Percentiles rank a stretch among this genome's conserved stretches.
phyloP scores from a whole-genome alignment of 208 protist genomes.

The Acanthamoeba sp. region DNA sequence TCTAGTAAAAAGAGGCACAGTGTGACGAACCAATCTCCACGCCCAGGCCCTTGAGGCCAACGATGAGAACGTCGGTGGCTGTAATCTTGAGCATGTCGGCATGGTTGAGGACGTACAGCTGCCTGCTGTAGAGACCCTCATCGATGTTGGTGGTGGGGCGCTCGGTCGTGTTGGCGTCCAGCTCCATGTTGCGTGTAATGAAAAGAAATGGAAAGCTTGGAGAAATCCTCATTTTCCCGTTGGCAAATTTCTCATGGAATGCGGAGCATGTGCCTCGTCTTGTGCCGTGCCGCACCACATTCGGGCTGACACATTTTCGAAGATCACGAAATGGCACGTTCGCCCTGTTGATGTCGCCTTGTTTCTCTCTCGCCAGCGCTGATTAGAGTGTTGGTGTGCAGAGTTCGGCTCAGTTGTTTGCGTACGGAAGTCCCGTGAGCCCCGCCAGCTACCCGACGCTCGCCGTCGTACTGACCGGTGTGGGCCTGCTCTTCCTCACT shows the following conservation, averaged over 20 bases:
- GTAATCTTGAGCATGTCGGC: constrained; percentile 1
- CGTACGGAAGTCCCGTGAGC: not conserved
- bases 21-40: constrained; percentile 89
- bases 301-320: no score
- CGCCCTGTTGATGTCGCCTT: no score
- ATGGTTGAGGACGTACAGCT: constrained; percentile 87
- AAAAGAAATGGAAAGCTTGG: not conserved
- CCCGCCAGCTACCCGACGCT: not conserved
- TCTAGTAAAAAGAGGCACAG: not conserved
- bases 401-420: not conserved
- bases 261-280: no score
- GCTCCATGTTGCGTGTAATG: not conserved
- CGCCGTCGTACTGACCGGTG: not conserved
- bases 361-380: no score
- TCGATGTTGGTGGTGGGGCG: constrained; percentile 80
- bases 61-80: constrained; percentile 85
- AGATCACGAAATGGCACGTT: no score
- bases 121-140: constrained; percentile 90
- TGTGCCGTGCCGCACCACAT: not conserved
- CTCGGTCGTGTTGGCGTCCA: not conserved
- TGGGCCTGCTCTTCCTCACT: constrained; percentile 42
- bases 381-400: not conserved
- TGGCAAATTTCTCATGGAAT: no score
- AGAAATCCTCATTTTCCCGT: no score
- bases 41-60: constrained; percentile 91